phyloP scores from a whole-genome alignment of 2,329 filamentous ascomycete genomes.

The Xylariaceae sp. region DNA sequence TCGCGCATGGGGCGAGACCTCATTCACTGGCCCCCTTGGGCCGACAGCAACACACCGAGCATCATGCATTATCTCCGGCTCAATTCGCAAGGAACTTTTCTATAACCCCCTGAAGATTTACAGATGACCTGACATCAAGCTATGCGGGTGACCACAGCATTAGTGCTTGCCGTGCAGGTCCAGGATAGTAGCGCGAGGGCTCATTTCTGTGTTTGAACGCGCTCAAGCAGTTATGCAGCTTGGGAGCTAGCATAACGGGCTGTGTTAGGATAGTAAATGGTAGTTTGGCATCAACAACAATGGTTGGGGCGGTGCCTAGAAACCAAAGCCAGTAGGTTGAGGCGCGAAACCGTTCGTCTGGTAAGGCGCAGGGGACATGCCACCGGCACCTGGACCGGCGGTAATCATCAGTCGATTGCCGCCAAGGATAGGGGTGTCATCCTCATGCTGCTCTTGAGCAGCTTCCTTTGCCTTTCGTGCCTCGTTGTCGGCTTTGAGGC shows the following conservation, averaged over 20 bases:
- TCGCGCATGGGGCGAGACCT: too few species aligned
- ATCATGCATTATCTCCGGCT: slow-evolving; percentile 18
- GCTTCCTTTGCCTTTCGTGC: slow-evolving; percentile 77
- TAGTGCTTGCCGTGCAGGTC: slow-evolving; percentile 1
- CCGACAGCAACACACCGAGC: too few species aligned
- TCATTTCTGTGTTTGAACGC: not conserved
- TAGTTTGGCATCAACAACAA: slow-evolving; percentile 13
- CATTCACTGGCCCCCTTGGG: too few species aligned
- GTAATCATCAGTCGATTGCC: slow-evolving; percentile 91
- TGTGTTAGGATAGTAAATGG: slow-evolving; percentile 5
- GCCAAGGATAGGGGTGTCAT: slow-evolving; percentile 90
- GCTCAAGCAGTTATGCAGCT: not conserved
- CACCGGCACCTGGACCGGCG: slow-evolving; percentile 67
- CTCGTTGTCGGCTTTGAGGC: slow-evolving; percentile 93
- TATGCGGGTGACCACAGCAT: not conserved
- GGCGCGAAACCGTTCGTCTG: slow-evolving; percentile 87
- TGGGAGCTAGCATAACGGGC: not conserved
- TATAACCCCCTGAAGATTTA: slow-evolving; percentile 13
- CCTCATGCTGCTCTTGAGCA: slow-evolving; percentile 78
- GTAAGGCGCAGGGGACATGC: slow-evolving; percentile 65
- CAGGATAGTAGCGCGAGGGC: slow-evolving; percentile 1
- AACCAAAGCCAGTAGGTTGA: slow-evolving; percentile 78
- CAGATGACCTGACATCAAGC: slow-evolving; percentile 4
- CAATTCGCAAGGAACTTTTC: slow-evolving; percentile 24
- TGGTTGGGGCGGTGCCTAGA: slow-evolving; percentile 38